Evolutionary conservation across 2,329 filamentous ascomycete genomes (phyloP).

Genomic region (Aspergillus aculeatus): DNA sequence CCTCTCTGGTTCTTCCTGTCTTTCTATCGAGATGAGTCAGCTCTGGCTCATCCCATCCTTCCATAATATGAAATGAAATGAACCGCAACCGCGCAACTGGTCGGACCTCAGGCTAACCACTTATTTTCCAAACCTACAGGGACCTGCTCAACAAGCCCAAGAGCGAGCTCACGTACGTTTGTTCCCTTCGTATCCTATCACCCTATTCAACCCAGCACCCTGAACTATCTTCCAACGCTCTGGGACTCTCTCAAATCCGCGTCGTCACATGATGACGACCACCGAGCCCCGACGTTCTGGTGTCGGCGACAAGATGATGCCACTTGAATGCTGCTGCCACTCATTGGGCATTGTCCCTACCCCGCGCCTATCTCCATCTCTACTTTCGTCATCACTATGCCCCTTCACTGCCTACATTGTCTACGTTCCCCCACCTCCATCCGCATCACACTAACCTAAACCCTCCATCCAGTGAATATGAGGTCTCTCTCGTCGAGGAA

Average conservation of each 20-base stretch:
- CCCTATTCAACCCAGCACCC: constrained; percentile 3
- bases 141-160: constrained; percentile 87
- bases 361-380: background rate
- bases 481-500: constrained; percentile 77
- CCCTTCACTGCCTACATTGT: constrained; percentile 17
- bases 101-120: constrained; percentile 14
- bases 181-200: constrained; percentile 11
- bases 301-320: background rate
- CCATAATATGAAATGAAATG: background rate
- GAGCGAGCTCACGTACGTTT: constrained; percentile 81
- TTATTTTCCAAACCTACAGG: constrained; percentile 52
- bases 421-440: constrained; percentile 18
- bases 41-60: constrained; percentile 14
- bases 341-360: too few species aligned
- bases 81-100: background rate
- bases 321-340: background rate
- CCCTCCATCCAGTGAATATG: constrained; percentile 68
- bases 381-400: constrained; percentile 8
- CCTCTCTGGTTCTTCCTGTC: constrained; percentile 15
- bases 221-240: background rate
- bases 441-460: constrained; percentile 20
- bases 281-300: background rate
- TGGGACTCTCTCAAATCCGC: background rate
- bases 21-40: constrained; percentile 18
- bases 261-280: constrained; percentile 8